Conservation (phyloP, 2,329 filamentous ascomycete species). For the Fusarium aywerte region DNA sequence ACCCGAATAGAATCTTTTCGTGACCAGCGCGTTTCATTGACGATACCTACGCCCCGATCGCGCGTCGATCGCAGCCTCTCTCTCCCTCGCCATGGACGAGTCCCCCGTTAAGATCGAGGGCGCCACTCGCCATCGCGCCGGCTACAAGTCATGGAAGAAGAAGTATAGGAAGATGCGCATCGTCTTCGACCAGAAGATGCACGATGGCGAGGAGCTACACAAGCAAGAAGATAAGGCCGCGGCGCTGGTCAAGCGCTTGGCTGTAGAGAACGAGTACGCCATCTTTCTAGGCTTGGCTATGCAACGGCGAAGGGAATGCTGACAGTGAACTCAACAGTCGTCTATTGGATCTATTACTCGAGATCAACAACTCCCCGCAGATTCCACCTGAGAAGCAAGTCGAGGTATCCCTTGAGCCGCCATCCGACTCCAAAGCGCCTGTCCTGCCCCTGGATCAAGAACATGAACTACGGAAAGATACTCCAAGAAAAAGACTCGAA, state of each 20-base stretch:
- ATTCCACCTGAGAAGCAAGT: constrained; percentile 80
- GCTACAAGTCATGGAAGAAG: constrained; percentile 82
- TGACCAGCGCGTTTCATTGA: constrained; percentile 17
- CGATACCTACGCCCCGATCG: constrained; percentile 12
- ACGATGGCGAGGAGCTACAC: constrained; percentile 84
- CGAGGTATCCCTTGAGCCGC: constrained; percentile 68
- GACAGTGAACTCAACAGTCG: constrained; percentile 65
- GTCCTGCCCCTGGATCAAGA: constrained; percentile 49
- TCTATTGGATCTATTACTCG: constrained; percentile 86
- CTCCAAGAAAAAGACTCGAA: constrained; percentile 60
- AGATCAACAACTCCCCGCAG: constrained; percentile 86
- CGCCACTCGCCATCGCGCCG: constrained; percentile 55
- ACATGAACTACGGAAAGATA: constrained; percentile 54
- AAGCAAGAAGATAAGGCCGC: constrained; percentile 83
- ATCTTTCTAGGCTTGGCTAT: not conserved
- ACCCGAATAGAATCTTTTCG: not conserved
- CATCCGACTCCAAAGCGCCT: constrained; percentile 54
- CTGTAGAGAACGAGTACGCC: constrained; percentile 92
- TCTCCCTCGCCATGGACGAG: constrained; percentile 48
- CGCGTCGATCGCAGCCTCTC: constrained; percentile 15
- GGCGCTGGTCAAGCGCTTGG: constrained; percentile 82
- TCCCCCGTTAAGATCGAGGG: constrained; percentile 57
- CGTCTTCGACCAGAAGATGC: constrained; percentile 80
- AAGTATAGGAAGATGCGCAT: constrained; percentile 95
- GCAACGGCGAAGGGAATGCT: constrained; percentile 29